Conservation (phyloP, 768 basidiomycete genomes). For the Naematelia aurantialba region DNA sequence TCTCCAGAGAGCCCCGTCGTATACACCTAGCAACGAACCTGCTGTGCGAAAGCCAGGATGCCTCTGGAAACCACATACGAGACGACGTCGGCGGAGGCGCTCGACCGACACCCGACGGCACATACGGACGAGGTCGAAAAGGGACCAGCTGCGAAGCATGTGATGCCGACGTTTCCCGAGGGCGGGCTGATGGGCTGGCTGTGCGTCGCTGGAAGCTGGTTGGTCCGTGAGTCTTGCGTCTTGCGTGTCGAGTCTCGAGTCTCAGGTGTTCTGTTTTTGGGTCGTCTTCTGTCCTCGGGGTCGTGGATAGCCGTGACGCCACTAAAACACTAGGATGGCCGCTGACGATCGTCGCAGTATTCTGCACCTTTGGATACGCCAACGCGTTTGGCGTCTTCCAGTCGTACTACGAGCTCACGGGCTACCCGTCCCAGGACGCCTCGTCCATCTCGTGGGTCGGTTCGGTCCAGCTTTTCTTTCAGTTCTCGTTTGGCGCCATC, state of each 20-base stretch:
- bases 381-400: constrained; percentile 52
- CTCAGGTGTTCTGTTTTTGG: background rate
- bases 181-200: constrained; percentile 26
- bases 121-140: constrained; percentile 10
- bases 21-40: no score
- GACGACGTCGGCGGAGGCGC: background rate
- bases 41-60: background rate
- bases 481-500: constrained; percentile 42
- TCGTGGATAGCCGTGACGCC: no score
- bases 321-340: no score
- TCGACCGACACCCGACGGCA: background rate
- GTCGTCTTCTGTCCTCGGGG: no score
- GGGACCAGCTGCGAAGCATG: background rate
- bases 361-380: constrained; percentile 38
- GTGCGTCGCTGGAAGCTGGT: constrained; percentile 20
- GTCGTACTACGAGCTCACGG: constrained; percentile 47
- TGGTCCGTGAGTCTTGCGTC: constrained; percentile 8
- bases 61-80: background rate
- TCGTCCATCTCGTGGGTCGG: constrained; percentile 51
- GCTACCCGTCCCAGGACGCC: constrained; percentile 41
- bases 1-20: no score
- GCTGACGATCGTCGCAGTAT: constrained; percentile 11
- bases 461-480: constrained; percentile 47
- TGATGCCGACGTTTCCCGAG: constrained; percentile 24
- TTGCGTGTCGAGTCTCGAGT: no score